A percentile compares a stretch with the other conserved stretches of the same genome.
Evolutionary conservation across 441 rosid genomes (phyloP).

Genomic region (Isatis lusitanica): DNA sequence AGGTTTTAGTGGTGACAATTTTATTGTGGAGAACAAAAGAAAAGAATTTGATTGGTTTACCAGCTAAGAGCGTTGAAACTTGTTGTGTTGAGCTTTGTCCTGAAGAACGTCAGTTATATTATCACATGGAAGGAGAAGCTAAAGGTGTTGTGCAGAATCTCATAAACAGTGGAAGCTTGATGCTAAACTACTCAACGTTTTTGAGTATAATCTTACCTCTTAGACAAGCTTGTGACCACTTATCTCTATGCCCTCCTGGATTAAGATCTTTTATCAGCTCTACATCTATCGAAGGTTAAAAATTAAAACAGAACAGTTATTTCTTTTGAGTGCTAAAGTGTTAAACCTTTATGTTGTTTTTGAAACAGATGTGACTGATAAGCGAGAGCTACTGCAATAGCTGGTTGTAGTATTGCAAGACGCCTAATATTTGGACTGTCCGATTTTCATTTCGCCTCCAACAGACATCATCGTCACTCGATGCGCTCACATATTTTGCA

Average conservation of each 20-base stretch:
- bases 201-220: conserved; percentile 70
- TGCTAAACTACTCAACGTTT: conserved; percentile 64
- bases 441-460: conserved; percentile 77
- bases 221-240: conserved; percentile 74
- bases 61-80: conserved; percentile 71
- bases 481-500: conserved; percentile 87
- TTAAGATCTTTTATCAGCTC: conserved; percentile 54
- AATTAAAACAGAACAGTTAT: conserved; percentile 28
- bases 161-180: conserved; percentile 52
- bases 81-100: conserved; percentile 62
- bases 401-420: conserved; percentile 68
- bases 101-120: conserved; percentile 82
- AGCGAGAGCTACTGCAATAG: conserved; percentile 77
- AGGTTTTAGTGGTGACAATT: conserved; percentile 72
- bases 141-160: conserved; percentile 60
- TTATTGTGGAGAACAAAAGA: conserved; percentile 88
- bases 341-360: conserved; percentile 10
- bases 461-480: conserved; percentile 60
- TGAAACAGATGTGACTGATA: conserved; percentile 74
- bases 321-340: background rate
- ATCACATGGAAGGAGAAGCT: conserved; percentile 74
- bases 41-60: conserved; percentile 63
- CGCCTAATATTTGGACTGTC: conserved; percentile 88
- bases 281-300: conserved; percentile 57
- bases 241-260: conserved; percentile 72